Evolutionary conservation across 2,329 filamentous ascomycete species (phyloP), one percentile per base, ranked within the genome.

Genomic region (Fusarium gaditjirri): DNA sequence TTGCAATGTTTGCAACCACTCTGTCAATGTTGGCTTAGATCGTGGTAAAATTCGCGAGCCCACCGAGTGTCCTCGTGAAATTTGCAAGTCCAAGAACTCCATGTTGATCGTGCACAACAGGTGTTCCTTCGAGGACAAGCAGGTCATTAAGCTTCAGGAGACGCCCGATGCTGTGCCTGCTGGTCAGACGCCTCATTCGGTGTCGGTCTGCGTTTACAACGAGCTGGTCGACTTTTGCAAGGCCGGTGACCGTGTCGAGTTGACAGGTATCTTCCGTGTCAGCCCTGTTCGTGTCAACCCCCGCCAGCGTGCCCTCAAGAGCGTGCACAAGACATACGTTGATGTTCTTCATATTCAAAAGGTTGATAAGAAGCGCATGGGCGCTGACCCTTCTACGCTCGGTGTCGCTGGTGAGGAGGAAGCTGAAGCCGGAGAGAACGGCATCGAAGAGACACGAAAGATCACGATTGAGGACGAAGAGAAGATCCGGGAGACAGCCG

Each of bases 41-140:
- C 92, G 96, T 78, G 96, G 97, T 81, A 96, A 95, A 84, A 99
- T 99, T 77, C 92, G 94, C 27, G 96, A 99, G 81, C 96, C 96
- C 4, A 98, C 94, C 2, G 89, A 92, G 75, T 99, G 96, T 80
- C 94, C 95, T 27, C 92, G 96, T 60, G 86, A 89, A 29, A 89
- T 93, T 61, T 99, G 96, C 84, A 87, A 89, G 54, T 91, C 92
- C 60, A 93, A 92, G 80, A 98, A 99, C 83, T 97, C 95, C 4
- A 98, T 99, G 95, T 94, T 98, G 79, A 97, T 99, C 75, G 89
- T 98, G 25, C 96, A 99, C 85, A 99, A 99, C 82, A 92, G 96
- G 68, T 98, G 94, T 75, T 89, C 90, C 13, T 99, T 99, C 78
- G 92, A 95, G 61, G 96, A 99, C 81, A 99, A 99, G 85, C 96